Evolutionary conservation across 2,329 filamentous ascomycete species (phyloP), one percentile per base, ranked within the genome.

Genomic region (Stachybotrys elegans): DNA sequence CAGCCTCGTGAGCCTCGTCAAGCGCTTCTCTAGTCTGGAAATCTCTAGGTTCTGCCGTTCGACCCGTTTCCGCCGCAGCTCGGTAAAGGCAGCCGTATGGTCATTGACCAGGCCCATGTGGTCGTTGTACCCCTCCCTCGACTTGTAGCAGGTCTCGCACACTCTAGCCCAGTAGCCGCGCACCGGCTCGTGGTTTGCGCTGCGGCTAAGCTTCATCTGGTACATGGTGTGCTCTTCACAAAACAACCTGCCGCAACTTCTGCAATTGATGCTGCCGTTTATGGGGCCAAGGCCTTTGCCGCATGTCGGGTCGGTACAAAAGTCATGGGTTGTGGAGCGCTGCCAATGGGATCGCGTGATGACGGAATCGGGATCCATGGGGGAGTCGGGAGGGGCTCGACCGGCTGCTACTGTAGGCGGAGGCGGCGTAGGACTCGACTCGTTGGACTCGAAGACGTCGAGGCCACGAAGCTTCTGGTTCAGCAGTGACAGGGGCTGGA

Each of bases 181-280:
- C 2, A 93, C 81, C 0, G 93, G 92, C 51, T 98, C 93, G 65
- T 96, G 89, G 46, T 84, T 79, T 4, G 93, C 93, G 22, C 90
- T 86, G 43, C 91, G 77, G 8, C 91, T 95, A 11, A 98, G 75
- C 71, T 94, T 96, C 87, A 97, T 97, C 70, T 98, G 92, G 60
- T 97, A 98, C 91, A 98, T 95, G 42, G 93, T 97, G 63, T 98
- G 93, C 55, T 92, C 88, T 59, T 97, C 93, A 65, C 93, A 98
- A 61, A 97, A 98, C 32, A 98, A 70, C 55, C 85, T 84, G 6
- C 93, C 93, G 58, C 93, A 98, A 50, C 91, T 89, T 50, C 93
- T 79, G 65, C 93, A 98, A 63, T 98, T 96, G 56, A 98, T 83
- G 57, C 78, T 90, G 16, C 90, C 89, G 56, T 86, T 91, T 6